A percentile compares a stretch with the other conserved stretches of the same genome.
These are phyloP conservation scores for Zarea fungicola DNA, from an alignment of 2,329 filamentous ascomycete genomes.

Conservation along the genomic window DNA sequence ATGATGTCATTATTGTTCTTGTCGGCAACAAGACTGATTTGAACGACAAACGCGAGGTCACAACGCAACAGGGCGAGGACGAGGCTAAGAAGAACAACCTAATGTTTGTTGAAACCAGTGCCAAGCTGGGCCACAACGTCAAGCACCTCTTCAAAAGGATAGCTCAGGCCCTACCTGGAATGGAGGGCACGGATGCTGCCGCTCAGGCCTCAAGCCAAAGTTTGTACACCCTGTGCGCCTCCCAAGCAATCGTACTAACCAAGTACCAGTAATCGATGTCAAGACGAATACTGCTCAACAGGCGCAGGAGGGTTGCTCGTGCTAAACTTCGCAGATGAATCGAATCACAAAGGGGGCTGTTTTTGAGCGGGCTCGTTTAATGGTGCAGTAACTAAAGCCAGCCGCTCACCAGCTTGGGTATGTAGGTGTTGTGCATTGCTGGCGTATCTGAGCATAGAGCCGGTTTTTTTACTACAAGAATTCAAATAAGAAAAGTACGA, in stretches of 20 bases:
- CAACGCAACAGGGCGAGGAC: slow-evolving; percentile 91
- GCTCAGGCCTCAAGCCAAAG: slow-evolving; percentile 70
- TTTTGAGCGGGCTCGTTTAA: neutral
- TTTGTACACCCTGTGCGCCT: slow-evolving; percentile 40
- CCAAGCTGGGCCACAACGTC: slow-evolving; percentile 96
- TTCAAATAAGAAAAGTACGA: slow-evolving; percentile 12
- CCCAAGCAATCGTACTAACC: slow-evolving; percentile 19
- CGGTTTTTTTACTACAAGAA: slow-evolving; percentile 5
- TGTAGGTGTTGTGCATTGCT: slow-evolving; percentile 2
- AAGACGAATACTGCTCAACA: slow-evolving; percentile 70
- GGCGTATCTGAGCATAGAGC: slow-evolving; percentile 11
- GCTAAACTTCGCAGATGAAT: slow-evolving; percentile 21
- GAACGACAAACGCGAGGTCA: slow-evolving; percentile 97
- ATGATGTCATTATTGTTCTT: slow-evolving; percentile 97
- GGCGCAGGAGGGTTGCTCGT: slow-evolving; percentile 65
- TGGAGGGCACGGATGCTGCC: slow-evolving; percentile 85
- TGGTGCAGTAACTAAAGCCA: neutral
- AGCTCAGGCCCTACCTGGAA: slow-evolving; percentile 93
- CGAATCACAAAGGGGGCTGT: neutral
- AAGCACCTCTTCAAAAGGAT: slow-evolving; percentile 97
- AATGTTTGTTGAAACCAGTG: slow-evolving; percentile 99
- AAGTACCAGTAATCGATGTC: slow-evolving; percentile 75
- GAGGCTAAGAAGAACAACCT: slow-evolving; percentile 96
- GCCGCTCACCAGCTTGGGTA: neutral
- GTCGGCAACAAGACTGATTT: slow-evolving; percentile 99